Conservation (phyloP, 2,329 filamentous ascomycete genomes). For the Aspergillus costaricaensis region DNA sequence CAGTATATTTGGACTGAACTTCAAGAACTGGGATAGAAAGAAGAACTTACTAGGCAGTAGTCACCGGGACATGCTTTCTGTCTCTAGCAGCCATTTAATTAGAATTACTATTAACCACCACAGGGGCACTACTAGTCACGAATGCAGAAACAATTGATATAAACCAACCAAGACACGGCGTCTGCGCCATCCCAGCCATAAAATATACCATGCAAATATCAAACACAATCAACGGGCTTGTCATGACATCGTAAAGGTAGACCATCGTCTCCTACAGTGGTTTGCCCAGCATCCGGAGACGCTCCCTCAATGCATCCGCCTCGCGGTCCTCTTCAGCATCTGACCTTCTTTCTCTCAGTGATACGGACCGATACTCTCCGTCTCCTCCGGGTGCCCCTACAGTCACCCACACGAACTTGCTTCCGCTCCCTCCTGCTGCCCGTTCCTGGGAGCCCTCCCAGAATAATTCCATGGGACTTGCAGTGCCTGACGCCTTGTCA, state of each 20-base stretch:
- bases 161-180: not conserved
- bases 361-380: slow-evolving; percentile 44
- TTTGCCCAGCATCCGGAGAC: slow-evolving; percentile 29
- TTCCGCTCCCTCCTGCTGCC: slow-evolving; percentile 47
- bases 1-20: too few relatives aligned
- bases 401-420: slow-evolving; percentile 55
- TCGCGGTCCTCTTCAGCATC: slow-evolving; percentile 28
- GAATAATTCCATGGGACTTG: slow-evolving; percentile 33
- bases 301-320: slow-evolving; percentile 33
- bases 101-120: not conserved
- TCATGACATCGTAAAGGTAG: slow-evolving; percentile 1
- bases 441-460: slow-evolving; percentile 48
- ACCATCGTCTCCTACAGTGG: slow-evolving; percentile 1
- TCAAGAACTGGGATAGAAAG: too few relatives aligned
- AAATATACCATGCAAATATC: not conserved
- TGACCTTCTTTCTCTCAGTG: slow-evolving; percentile 32
- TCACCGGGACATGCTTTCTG: too few relatives aligned
- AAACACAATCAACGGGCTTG: not conserved
- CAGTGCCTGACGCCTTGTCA: slow-evolving; percentile 1
- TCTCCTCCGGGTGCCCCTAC: slow-evolving; percentile 52
- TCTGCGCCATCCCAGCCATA: not conserved
- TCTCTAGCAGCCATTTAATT: not conserved
- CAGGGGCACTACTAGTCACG: not conserved
- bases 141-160: not conserved
- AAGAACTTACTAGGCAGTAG: too few relatives aligned